A percentile compares a stretch with the other conserved stretches of the same genome.
Evolutionary conservation across 2,329 filamentous ascomycete species (phyloP).

Genomic region (Ascosphaera aggregata): DNA sequence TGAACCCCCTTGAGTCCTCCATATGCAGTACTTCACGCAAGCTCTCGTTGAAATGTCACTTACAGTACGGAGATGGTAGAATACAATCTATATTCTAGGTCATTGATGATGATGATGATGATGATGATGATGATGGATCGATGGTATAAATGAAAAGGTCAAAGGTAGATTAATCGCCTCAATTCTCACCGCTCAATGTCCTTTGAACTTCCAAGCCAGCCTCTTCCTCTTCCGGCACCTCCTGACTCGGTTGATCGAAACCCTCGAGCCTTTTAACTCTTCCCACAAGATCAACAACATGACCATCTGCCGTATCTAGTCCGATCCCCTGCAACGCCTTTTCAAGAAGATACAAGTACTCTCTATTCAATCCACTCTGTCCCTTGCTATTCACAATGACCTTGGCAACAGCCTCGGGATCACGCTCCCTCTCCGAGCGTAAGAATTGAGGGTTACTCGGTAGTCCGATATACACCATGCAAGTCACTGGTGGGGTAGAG

Average conservation of each 20-base stretch:
- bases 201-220: slow-evolving; percentile 9
- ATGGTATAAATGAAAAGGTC: not conserved
- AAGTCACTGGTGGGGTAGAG: slow-evolving; percentile 23
- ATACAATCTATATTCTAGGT: too few species aligned
- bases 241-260: slow-evolving; percentile 3
- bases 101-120: too few species aligned
- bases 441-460: slow-evolving; percentile 85
- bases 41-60: not conserved
- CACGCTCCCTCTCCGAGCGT: slow-evolving; percentile 30
- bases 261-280: slow-evolving; percentile 43
- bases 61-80: too few species aligned
- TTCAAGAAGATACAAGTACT: slow-evolving; percentile 71
- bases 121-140: not conserved
- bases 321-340: slow-evolving; percentile 48
- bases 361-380: slow-evolving; percentile 70
- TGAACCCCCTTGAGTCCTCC: not conserved
- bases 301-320: slow-evolving; percentile 53
- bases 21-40: not conserved
- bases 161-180: not conserved
- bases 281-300: slow-evolving; percentile 60
- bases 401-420: slow-evolving; percentile 51
- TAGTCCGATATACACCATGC: slow-evolving; percentile 82
- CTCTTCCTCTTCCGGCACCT: slow-evolving; percentile 13
- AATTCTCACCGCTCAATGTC: slow-evolving; percentile 5
- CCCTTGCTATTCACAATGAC: slow-evolving; percentile 59